phyloP scores from a whole-genome alignment of 108 stramenopile genomes.

The Skeletonema potamos region DNA sequence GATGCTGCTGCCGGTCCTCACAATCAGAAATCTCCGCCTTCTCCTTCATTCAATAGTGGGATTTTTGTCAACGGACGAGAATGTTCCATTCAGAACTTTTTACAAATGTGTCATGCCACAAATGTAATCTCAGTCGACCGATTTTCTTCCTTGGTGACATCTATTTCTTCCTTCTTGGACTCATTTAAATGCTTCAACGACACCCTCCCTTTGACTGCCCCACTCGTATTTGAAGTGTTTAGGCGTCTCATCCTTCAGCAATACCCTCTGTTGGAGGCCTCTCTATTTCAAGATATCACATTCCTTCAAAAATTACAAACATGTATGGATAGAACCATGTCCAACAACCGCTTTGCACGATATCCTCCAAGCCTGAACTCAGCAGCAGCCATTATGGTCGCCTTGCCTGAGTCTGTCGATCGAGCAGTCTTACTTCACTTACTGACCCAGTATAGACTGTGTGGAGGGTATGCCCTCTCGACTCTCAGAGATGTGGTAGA shows the following conservation, averaged over 20 bases:
- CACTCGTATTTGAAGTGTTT: background rate
- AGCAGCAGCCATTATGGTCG: background rate
- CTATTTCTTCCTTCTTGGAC: background rate
- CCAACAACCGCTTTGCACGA: background rate
- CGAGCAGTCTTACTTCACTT: background rate
- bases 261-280: background rate
- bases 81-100: background rate
- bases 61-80: background rate
- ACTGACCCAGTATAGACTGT: background rate
- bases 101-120: background rate
- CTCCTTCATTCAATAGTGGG: background rate
- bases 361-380: background rate
- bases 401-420: background rate
- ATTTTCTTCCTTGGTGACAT: background rate
- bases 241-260: background rate
- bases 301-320: background rate
- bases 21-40: background rate
- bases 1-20: background rate
- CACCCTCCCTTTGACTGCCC: background rate
- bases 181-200: background rate
- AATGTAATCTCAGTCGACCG: background rate
- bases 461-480: background rate
- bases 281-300: background rate
- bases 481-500: background rate
- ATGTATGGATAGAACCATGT: background rate